Evolutionary conservation across 2,329 filamentous ascomycete species (phyloP).

Genomic region (Fusarium solani-melongenae): DNA sequence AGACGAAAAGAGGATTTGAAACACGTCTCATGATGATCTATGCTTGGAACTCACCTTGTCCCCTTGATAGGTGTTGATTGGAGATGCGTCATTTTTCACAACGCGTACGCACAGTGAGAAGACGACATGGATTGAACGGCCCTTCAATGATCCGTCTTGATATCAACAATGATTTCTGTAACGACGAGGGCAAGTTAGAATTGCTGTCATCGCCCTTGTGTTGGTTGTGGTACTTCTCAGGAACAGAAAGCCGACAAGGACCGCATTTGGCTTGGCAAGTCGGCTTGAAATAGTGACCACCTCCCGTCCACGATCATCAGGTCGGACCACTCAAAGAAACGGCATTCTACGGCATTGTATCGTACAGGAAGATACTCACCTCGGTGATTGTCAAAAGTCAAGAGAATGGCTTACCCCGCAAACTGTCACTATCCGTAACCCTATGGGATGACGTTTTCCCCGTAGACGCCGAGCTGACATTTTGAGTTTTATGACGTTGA

Average conservation of each 20-base stretch:
- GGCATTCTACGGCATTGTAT: neutral
- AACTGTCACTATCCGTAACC: neutral
- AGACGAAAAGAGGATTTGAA: neutral
- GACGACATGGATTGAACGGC: neutral
- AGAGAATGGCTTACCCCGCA: neutral
- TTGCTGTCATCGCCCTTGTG: neutral
- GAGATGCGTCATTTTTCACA: neutral
- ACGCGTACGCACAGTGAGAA: neutral
- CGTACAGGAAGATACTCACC: neutral
- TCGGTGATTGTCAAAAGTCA: neutral
- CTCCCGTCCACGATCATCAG: neutral
- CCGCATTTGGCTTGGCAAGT: neutral
- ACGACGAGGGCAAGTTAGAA: neutral
- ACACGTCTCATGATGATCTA: neutral
- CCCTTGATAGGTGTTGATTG: neutral
- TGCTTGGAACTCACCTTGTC: neutral
- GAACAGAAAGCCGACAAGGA: neutral
- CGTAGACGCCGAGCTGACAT: neutral
- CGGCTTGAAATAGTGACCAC: neutral
- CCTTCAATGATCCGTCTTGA: neutral
- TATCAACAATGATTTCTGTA: neutral
- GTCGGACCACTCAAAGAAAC: neutral
- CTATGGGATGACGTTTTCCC: constrained; percentile 6
- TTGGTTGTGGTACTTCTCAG: neutral
- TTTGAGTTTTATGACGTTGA: constrained; percentile 18